These are phyloP conservation scores for Monosporascus sp. DNA, from an alignment of 2,329 filamentous ascomycete genomes.

Conservation along the genomic window DNA sequence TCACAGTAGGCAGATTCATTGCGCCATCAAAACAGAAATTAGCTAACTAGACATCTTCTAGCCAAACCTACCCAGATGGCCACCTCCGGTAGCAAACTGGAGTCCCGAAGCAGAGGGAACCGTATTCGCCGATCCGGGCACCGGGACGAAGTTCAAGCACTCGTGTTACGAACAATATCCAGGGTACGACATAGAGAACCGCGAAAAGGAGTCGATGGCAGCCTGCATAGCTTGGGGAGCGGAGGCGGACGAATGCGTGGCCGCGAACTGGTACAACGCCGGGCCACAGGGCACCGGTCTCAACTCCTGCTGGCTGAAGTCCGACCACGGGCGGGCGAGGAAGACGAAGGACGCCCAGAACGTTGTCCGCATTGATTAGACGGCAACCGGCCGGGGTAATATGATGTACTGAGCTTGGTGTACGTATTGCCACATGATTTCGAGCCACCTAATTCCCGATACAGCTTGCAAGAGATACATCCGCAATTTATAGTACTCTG, in stretches of 20 bases:
- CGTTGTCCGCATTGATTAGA: slow-evolving; percentile 3
- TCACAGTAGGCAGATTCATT: too few relatives aligned
- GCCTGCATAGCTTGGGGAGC: slow-evolving; percentile 18
- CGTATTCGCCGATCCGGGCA: slow-evolving; percentile 17
- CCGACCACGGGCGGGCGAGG: slow-evolving; percentile 7
- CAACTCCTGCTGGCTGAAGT: slow-evolving; percentile 25
- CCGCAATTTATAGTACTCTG: too few relatives aligned
- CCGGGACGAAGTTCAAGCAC: slow-evolving; percentile 10
- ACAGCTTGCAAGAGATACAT: too few relatives aligned
- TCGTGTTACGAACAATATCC: slow-evolving; percentile 17
- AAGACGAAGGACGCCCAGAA: slow-evolving; percentile 18
- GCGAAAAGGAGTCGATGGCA: slow-evolving; percentile 17
- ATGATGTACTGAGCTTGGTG: neutral
- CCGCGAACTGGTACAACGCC: slow-evolving; percentile 20
- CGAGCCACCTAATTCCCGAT: too few relatives aligned
- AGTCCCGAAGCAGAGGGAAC: slow-evolving; percentile 13
- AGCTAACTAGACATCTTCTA: too few relatives aligned
- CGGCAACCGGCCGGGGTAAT: slow-evolving; percentile 1
- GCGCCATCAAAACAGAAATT: too few relatives aligned
- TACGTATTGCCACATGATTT: too few relatives aligned
- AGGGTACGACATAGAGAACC: slow-evolving; percentile 18
- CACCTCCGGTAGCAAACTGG: neutral
- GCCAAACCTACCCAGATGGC: neutral
- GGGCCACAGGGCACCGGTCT: slow-evolving; percentile 23
- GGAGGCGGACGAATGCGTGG: slow-evolving; percentile 11